Evolutionary conservation across 139 green algal genomes (phyloP).

Genomic region (Chlamydomonas sp.): DNA sequence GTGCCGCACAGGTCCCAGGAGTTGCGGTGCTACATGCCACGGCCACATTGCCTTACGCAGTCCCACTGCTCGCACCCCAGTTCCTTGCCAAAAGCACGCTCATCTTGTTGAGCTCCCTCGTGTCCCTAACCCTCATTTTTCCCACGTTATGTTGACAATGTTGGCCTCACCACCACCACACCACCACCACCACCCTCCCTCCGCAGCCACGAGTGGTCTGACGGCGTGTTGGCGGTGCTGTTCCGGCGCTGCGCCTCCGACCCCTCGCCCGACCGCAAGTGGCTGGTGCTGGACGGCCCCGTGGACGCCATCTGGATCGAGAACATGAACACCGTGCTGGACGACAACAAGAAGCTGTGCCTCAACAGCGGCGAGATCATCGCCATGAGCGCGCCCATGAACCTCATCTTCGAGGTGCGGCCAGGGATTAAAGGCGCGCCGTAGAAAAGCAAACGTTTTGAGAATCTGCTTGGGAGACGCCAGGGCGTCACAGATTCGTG

Average conservation of each 20-base stretch:
- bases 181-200: not conserved
- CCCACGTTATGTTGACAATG: not conserved
- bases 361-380: slow-evolving; percentile 77
- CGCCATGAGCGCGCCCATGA: slow-evolving; percentile 60
- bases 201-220: slow-evolving; percentile 76
- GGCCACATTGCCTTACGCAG: too few relatives aligned
- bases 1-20: too few relatives aligned
- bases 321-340: slow-evolving; percentile 73
- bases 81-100: too few relatives aligned
- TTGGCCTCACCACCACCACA: not conserved
- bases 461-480: too few relatives aligned
- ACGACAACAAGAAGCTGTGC: slow-evolving; percentile 92
- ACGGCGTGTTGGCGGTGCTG: slow-evolving; percentile 73
- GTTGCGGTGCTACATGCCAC: too few relatives aligned
- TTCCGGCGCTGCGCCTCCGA: slow-evolving; percentile 69
- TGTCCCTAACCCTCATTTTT: not conserved
- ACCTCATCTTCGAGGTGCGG: slow-evolving; percentile 34
- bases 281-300: slow-evolving; percentile 78
- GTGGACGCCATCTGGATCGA: slow-evolving; percentile 86
- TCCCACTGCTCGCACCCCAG: too few relatives aligned
- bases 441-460: too few relatives aligned
- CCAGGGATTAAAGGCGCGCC: not conserved
- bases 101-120: too few relatives aligned
- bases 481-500: too few relatives aligned
- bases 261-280: slow-evolving; percentile 63